Conservation (phyloP, 2,329 filamentous ascomycete species). For the Diaporthe australafricana region DNA sequence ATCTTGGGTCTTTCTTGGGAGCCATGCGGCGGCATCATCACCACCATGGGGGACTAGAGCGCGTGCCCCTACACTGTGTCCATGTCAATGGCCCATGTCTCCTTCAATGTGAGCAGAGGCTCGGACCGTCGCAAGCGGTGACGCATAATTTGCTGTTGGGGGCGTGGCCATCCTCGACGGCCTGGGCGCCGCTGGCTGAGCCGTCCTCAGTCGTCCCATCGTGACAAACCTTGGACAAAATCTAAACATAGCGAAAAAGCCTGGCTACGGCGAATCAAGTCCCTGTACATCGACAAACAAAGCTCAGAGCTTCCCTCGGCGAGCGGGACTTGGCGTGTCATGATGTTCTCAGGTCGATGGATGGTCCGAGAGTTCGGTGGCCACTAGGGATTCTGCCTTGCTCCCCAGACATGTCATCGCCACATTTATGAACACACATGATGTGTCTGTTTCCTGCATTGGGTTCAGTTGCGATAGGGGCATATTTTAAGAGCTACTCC, state of each 20-base stretch:
- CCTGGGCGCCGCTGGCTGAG: constrained; percentile 7
- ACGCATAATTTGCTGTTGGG: background rate
- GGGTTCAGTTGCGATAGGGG: background rate
- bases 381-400: constrained; percentile 1
- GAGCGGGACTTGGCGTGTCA: constrained; percentile 9
- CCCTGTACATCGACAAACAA: background rate
- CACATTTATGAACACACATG: background rate
- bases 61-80: background rate
- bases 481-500: background rate
- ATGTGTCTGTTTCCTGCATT: background rate
- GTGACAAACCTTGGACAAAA: background rate
- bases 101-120: background rate
- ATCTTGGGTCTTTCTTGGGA: constrained; percentile 12
- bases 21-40: constrained; percentile 8
- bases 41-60: background rate
- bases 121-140: background rate
- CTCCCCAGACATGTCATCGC: background rate
- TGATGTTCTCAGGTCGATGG: background rate
- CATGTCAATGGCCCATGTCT: background rate
- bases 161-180: background rate
- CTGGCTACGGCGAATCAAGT: background rate
- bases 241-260: constrained; percentile 12
- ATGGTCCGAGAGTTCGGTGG: background rate
- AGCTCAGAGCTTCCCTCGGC: background rate
- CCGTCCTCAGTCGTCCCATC: constrained; percentile 11